Evolutionary conservation across 768 basidiomycete genomes (phyloP), one percentile per base, ranked within the genome.

Genomic region (Lactifluus pinguis): DNA sequence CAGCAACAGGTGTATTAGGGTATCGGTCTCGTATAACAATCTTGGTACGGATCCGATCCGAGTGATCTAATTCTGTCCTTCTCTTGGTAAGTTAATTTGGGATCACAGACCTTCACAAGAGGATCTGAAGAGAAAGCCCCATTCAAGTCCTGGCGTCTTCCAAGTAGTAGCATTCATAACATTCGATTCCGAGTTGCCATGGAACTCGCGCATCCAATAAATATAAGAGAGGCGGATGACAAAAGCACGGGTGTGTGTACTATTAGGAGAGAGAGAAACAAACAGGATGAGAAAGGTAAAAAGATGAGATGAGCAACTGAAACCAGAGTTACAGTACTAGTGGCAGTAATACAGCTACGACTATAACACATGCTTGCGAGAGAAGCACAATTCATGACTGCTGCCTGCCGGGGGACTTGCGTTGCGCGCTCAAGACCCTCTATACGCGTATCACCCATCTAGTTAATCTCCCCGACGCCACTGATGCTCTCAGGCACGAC

Each of bases 401-500:
- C 38, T 38, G 38, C 38, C 13, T 25, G 25, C 25, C 25, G 25
- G 13, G 13, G 9, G 13, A 1, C 6, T 10, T 4, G 34, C 6
- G 39, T 17, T 15, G 41, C 32, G 14, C 41, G 41, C 41, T 14
- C 14, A 25, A 25, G 25, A 2, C 25, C 8, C 15, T 49, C 42
- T 67, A 90, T 15, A 82, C 81, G 25, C 87, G 73, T 60, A 91
- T 88, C 85, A 19, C 87, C 87, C 70, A 87, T 89, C 72, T 89
- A 75, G 63, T 76, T 82, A 42, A 87, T 85, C 73, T 82, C 85
- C 7, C 90, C 92, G 42, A 95, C 80, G 2, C 94, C 94, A 1
- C 92, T 92, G 71, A 95, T 91, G n/a, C 85, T 85, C 72, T 98
- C 93, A 52, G 94, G 78, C 2, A 95, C 92, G 19, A 93, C 86